Percentiles rank a stretch among this genome's conserved stretches.
Conservation (phyloP, 192 early-diverging fungal species). For the Mortierella antarctica region DNA sequence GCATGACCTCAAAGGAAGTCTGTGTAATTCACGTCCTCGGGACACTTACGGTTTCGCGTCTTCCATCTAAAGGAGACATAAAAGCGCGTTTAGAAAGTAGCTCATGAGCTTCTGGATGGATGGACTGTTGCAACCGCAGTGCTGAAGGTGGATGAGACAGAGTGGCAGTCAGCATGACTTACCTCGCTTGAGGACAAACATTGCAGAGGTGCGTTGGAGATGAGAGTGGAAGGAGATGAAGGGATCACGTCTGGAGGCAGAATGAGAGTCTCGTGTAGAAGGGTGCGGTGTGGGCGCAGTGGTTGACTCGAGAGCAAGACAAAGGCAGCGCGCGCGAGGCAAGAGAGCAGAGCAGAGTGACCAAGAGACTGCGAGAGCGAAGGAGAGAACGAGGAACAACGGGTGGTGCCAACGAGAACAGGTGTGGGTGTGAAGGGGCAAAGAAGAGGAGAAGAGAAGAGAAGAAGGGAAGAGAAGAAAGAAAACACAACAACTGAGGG, state of each 20-base stretch:
- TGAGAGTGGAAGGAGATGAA: neutral
- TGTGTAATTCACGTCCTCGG: neutral
- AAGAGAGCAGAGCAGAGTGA: neutral
- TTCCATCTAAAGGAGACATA: conserved; percentile 40
- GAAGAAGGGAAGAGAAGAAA: conserved; percentile 4
- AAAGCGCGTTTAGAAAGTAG: neutral
- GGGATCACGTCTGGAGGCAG: neutral
- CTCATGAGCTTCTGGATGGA: neutral
- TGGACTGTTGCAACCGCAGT: neutral
- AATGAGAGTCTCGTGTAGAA: neutral
- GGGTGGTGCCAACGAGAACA: neutral
- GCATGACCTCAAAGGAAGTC: neutral
- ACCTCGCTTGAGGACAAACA: conserved; percentile 56
- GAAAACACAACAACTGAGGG: neutral
- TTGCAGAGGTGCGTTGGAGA: conserved; percentile 3
- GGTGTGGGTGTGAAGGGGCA: neutral
- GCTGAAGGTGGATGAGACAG: neutral
- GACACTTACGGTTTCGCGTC: conserved; percentile 48
- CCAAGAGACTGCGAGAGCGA: neutral
- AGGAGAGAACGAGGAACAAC: neutral
- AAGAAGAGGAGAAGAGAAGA: conserved; percentile 7
- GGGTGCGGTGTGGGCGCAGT: neutral
- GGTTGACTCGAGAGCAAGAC: neutral
- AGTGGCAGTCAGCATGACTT: neutral
- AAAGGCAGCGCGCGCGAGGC: neutral